These are phyloP conservation scores for Fusarium sp. DNA, from an alignment of 2,329 filamentous ascomycete genomes.

Conservation along the genomic window DNA sequence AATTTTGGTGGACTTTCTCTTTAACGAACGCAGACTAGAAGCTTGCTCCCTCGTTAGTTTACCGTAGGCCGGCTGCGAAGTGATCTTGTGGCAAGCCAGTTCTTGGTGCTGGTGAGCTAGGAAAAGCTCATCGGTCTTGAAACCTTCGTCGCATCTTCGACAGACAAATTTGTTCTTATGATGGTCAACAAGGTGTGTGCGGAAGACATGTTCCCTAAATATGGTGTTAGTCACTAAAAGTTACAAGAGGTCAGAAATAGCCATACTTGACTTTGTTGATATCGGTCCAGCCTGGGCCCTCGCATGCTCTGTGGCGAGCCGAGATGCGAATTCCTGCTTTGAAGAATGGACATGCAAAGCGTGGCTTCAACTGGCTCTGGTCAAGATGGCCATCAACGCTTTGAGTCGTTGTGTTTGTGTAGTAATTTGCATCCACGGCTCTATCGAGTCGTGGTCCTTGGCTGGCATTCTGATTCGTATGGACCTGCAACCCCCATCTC, in stretches of 20 bases:
- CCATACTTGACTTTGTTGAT: neutral
- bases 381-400: rapidly evolving
- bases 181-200: neutral
- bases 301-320: neutral
- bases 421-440: neutral
- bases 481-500: neutral
- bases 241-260: no score
- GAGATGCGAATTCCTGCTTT: neutral
- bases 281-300: neutral
- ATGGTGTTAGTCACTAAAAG: neutral
- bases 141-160: neutral
- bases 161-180: neutral
- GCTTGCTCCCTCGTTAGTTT: neutral
- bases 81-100: rapidly evolving
- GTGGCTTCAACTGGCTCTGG: rapidly evolving
- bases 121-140: neutral
- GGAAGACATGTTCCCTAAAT: neutral
- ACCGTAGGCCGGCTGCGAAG: rapidly evolving
- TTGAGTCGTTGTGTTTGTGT: neutral
- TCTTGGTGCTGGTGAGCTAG: neutral
- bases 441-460: rapidly evolving
- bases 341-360: neutral
- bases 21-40: neutral
- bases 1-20: neutral
- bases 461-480: neutral